A percentile compares a stretch with the other conserved stretches of the same genome.
Evolutionary conservation across 2,329 filamentous ascomycete species (phyloP).

Genomic region (Pseudogymnoascus sp.): DNA sequence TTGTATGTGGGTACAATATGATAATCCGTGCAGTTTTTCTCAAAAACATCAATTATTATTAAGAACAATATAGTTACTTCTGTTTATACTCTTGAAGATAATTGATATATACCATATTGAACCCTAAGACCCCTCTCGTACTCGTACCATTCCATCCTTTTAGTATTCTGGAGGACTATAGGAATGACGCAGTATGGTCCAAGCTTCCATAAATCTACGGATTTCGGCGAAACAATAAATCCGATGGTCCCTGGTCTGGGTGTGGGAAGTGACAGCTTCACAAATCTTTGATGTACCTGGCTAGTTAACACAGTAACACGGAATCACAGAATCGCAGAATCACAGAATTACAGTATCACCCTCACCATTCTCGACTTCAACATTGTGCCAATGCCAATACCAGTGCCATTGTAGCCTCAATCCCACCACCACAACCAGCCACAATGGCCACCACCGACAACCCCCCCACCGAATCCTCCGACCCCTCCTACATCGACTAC

Average conservation of each 20-base stretch:
- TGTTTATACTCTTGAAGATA: not conserved
- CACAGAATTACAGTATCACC: not conserved
- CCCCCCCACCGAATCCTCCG: constrained; percentile 35
- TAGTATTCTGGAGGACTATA: not conserved
- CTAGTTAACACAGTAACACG: not conserved
- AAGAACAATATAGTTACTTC: not conserved
- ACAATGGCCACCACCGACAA: not conserved
- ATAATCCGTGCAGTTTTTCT: not conserved
- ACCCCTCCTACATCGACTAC: constrained; percentile 89
- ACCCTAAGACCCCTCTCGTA: not conserved
- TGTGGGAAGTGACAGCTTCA: not conserved
- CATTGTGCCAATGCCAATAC: not conserved
- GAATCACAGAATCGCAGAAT: too few species aligned
- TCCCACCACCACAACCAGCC: not conserved
- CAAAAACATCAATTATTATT: not conserved
- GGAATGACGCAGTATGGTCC: not conserved
- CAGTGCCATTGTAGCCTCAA: not conserved
- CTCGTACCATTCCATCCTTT: not conserved
- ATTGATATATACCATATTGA: not conserved
- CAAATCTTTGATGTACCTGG: not conserved
- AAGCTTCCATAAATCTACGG: not conserved
- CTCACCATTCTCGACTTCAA: not conserved
- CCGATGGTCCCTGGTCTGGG: not conserved
- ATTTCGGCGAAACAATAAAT: not conserved
- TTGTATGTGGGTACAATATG: not conserved